A percentile compares a stretch with the other conserved stretches of the same genome.
phyloP scores from a whole-genome alignment of 2,329 filamentous ascomycete genomes.

The Alternaria brassicae region DNA sequence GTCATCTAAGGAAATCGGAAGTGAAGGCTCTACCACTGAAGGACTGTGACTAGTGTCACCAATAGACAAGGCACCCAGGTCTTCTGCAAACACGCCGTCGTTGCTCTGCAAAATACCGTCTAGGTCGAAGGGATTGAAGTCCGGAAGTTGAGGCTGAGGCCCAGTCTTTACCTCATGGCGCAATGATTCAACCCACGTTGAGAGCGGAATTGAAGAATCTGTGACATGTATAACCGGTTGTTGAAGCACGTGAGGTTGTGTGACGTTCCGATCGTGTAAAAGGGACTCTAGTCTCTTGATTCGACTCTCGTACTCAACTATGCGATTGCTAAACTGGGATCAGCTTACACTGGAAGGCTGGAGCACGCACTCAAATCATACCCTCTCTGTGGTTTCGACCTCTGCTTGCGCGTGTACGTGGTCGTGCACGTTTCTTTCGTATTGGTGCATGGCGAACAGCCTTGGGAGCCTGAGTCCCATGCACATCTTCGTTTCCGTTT shows the following conservation, averaged over 20 bases:
- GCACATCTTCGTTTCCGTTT: conserved; percentile 35
- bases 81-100: neutral
- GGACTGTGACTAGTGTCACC: neutral
- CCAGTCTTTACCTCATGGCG: conserved; percentile 28
- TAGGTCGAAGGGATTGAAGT: conserved; percentile 21
- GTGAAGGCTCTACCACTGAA: neutral
- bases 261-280: conserved; percentile 30
- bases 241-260: conserved; percentile 25
- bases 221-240: conserved; percentile 25
- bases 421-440: conserved; percentile 34
- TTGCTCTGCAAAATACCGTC: neutral
- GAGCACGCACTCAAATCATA: conserved; percentile 7
- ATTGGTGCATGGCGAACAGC: conserved; percentile 31
- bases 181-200: conserved; percentile 28
- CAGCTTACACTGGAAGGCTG: neutral
- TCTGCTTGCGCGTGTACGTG: conserved; percentile 34
- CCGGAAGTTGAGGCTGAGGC: conserved; percentile 15
- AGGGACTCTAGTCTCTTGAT: conserved; percentile 33
- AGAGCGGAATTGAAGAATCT: conserved; percentile 22
- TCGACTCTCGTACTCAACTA: conserved; percentile 34
- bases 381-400: conserved; percentile 33
- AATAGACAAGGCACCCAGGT: neutral
- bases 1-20: neutral
- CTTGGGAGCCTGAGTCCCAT: conserved; percentile 25
- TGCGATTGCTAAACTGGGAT: conserved; percentile 21